Conservation (phyloP, 768 basidiomycete genomes). For the Rhodosporidiobolus sp. region DNA sequence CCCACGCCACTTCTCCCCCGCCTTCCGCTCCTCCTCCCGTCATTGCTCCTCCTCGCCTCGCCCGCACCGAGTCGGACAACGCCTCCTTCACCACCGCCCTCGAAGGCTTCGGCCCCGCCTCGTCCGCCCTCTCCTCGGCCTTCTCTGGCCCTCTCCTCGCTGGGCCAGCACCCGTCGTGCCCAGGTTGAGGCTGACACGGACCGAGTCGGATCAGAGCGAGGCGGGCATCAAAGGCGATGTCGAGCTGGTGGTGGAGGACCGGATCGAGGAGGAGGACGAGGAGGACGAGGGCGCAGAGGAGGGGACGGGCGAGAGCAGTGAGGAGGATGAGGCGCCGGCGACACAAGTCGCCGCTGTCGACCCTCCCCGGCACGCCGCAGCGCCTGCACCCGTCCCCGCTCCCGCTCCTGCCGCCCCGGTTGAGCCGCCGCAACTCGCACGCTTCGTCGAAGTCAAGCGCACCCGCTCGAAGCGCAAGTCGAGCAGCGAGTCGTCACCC, state of each 20-base stretch:
- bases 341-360: neutral
- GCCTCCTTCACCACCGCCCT: constrained; percentile 16
- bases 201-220: constrained; percentile 30
- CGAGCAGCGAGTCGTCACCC: neutral
- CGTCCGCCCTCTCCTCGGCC: no score
- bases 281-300: neutral
- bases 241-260: constrained; percentile 16
- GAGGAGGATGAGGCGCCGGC: constrained; percentile 1
- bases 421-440: neutral
- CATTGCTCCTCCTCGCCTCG: neutral
- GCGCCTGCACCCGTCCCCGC: neutral
- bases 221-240: constrained; percentile 16
- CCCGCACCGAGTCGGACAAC: constrained; percentile 19
- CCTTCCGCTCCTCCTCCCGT: neutral
- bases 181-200: constrained; percentile 23
- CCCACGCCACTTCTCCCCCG: neutral
- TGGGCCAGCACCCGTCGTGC: constrained; percentile 1
- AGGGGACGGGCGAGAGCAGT: neutral
- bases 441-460: constrained; percentile 15
- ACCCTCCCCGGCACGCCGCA: neutral
- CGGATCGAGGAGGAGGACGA: constrained; percentile 1
- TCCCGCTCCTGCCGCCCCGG: neutral
- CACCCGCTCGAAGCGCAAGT: neutral
- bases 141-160: no score
- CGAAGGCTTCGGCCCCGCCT: neutral